Conservation (phyloP, 2,329 filamentous ascomycete species). For the Teratosphaeria pseudoeucalypti region DNA sequence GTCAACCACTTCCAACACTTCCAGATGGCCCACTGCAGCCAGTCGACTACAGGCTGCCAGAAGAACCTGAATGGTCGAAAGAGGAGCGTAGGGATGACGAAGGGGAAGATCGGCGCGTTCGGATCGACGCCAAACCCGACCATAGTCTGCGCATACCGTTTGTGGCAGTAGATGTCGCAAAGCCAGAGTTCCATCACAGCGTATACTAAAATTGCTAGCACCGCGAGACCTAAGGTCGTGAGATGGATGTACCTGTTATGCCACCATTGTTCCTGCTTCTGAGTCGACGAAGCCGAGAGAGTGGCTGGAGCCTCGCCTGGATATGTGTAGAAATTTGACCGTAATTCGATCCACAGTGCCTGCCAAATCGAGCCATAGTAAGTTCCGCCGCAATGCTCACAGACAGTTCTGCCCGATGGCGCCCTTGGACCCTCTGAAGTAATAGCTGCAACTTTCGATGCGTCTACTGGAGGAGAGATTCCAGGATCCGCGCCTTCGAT, state of each 20-base stretch:
- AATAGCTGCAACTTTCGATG: not conserved
- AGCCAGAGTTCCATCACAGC: constrained; percentile 27
- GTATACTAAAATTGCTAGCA: constrained; percentile 37
- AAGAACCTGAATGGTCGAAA: constrained; percentile 30
- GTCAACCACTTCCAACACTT: not conserved
- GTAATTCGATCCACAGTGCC: constrained; percentile 21
- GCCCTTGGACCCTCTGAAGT: not conserved
- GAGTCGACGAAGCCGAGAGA: not conserved
- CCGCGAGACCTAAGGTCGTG: constrained; percentile 31
- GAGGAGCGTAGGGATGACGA: constrained; percentile 46
- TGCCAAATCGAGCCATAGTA: constrained; percentile 16
- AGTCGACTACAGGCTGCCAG: constrained; percentile 24
- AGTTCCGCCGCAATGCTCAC: constrained; percentile 16
- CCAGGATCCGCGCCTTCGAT: constrained; percentile 22
- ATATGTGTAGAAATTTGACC: constrained; percentile 19
- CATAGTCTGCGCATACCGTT: constrained; percentile 37
- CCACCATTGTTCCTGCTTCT: not conserved
- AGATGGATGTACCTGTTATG: constrained; percentile 19
- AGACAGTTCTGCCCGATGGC: constrained; percentile 6
- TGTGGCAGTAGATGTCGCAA: constrained; percentile 38
- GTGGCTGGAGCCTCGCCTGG: constrained; percentile 3
- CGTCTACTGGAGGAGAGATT: not conserved
- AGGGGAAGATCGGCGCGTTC: constrained; percentile 45
- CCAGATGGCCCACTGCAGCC: not conserved
- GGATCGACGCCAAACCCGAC: constrained; percentile 40